A percentile compares a stretch with the other conserved stretches of the same genome.
Conservation (phyloP, 2,329 filamentous ascomycete genomes). For the Phaeosphaeriaceae sp. region DNA sequence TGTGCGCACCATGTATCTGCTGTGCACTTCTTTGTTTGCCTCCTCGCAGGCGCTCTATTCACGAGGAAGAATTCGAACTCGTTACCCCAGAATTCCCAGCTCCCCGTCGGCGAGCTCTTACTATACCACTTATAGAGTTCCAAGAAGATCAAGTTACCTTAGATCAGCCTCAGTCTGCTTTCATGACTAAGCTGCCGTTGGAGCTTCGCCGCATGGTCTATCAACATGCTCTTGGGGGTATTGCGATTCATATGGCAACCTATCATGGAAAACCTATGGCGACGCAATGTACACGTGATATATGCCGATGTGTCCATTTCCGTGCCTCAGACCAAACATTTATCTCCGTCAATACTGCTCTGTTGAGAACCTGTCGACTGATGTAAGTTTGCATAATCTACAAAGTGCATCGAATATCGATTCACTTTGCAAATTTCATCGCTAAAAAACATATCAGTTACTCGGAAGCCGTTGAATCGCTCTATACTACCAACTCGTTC, state of each 20-base stretch:
- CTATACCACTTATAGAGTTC: slow-evolving; percentile 11
- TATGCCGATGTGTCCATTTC: background rate
- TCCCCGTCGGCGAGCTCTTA: slow-evolving; percentile 23
- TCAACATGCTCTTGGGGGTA: slow-evolving; percentile 16
- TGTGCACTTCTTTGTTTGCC: slow-evolving; percentile 15
- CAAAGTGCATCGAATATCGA: background rate
- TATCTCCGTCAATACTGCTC: slow-evolving; percentile 11
- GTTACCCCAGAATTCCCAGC: slow-evolving; percentile 15
- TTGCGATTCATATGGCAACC: slow-evolving; percentile 15
- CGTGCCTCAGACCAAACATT: background rate
- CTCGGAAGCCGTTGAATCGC: slow-evolving; percentile 28
- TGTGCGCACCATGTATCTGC: slow-evolving; percentile 25
- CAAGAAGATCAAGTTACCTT: slow-evolving; percentile 16
- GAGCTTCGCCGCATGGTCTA: slow-evolving; percentile 32
- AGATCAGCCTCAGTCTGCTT: slow-evolving; percentile 22
- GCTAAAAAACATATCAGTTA: slow-evolving; percentile 22
- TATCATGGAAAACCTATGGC: slow-evolving; percentile 13
- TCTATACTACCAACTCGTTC: slow-evolving; percentile 28
- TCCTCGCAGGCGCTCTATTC: background rate
- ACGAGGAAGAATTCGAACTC: no score
- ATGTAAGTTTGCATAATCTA: slow-evolving; percentile 19
- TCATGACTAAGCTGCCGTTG: slow-evolving; percentile 26
- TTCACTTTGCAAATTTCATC: background rate
- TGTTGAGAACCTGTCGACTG: slow-evolving; percentile 27
- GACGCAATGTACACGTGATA: slow-evolving; percentile 6